Conservation (phyloP, 139 green algal genomes). For the Volvox africanus region DNA sequence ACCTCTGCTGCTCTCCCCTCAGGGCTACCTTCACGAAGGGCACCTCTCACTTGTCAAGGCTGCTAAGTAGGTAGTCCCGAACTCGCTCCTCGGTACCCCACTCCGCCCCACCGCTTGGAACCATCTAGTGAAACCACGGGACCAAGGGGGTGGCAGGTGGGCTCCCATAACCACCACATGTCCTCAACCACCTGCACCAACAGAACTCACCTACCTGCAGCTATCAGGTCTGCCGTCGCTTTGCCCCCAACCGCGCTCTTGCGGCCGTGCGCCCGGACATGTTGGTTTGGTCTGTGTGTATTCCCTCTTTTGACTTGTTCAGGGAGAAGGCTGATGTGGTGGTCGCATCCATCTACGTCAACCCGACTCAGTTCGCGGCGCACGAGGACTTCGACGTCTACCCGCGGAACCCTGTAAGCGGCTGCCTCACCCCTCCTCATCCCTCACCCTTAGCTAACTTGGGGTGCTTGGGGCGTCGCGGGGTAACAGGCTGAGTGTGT, state of each 20-base stretch:
- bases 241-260: too few relatives aligned
- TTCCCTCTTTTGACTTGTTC: background rate
- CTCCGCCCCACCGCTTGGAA: too few relatives aligned
- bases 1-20: background rate
- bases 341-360: slow-evolving; percentile 97
- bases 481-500: background rate
- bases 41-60: slow-evolving; percentile 91
- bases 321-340: slow-evolving; percentile 87
- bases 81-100: too few relatives aligned
- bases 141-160: too few relatives aligned
- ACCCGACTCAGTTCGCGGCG: slow-evolving; percentile 94
- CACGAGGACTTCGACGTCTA: slow-evolving; percentile 98
- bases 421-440: background rate
- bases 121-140: too few relatives aligned
- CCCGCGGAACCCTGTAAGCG: slow-evolving; percentile 77
- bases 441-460: background rate
- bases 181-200: too few relatives aligned
- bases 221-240: too few relatives aligned
- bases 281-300: background rate
- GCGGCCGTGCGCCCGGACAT: background rate
- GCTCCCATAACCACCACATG: too few relatives aligned
- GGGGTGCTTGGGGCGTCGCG: too few relatives aligned
- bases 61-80: slow-evolving; percentile 65
- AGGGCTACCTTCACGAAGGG: slow-evolving; percentile 95
- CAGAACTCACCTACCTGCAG: too few relatives aligned